Evolutionary conservation across 495 filamentous ascomycete species (phyloP).

Genomic region (Astrothelium macrocarpum): DNA sequence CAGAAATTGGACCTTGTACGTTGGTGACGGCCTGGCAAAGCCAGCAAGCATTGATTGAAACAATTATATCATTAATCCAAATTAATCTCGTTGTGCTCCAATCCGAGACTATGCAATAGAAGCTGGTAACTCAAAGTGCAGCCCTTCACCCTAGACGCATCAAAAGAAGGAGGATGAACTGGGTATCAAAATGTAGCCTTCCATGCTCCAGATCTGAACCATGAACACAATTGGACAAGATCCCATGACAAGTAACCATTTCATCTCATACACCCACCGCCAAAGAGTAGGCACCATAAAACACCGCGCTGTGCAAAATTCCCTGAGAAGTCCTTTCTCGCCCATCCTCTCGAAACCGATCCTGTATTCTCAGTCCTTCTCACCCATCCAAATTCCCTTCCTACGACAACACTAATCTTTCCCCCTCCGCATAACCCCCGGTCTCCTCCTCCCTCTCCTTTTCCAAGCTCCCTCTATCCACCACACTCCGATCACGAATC

Average conservation of each 20-base stretch:
- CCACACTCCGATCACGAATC: constrained; percentile 77
- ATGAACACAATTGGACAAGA: not conserved
- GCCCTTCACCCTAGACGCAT: not conserved
- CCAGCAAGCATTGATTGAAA: no score
- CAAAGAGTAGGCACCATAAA: not conserved
- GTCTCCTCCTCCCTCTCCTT: constrained; percentile 14
- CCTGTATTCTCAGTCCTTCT: not conserved
- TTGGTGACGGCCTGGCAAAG: no score
- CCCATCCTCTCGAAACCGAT: not conserved
- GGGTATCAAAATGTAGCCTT: constrained; percentile 1
- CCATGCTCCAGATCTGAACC: not conserved
- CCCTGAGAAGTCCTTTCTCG: not conserved
- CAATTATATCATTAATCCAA: not conserved
- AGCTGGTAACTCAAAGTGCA: no score
- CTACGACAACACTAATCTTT: not conserved
- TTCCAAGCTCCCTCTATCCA: not conserved
- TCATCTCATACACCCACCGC: not conserved
- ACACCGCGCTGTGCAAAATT: not conserved
- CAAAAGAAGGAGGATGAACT: not conserved
- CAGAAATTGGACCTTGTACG: no score
- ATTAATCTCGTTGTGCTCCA: not conserved
- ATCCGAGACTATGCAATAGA: no score
- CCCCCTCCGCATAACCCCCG: constrained; percentile 14
- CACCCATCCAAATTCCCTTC: not conserved
- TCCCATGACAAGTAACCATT: not conserved